Evolutionary conservation across 2,329 filamentous ascomycete species (phyloP).

Genomic region (Arthrobotrys musiformis): DNA sequence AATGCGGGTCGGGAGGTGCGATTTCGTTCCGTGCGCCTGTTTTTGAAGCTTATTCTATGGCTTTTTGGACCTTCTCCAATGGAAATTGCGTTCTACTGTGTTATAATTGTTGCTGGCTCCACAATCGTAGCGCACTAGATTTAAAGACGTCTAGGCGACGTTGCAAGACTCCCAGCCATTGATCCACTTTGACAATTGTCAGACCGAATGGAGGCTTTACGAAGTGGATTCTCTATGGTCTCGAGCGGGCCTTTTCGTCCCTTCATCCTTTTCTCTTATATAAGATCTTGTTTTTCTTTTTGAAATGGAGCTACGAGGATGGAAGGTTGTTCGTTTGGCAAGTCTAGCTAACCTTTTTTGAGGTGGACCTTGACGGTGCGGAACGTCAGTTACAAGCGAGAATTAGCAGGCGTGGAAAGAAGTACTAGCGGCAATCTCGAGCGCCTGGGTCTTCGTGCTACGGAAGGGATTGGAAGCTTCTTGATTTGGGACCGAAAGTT

Average conservation of each 20-base stretch:
- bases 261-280: too few species aligned
- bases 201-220: too few species aligned
- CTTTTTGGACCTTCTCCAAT: neutral
- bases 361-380: conserved; percentile 1
- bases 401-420: conserved; percentile 18
- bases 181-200: neutral
- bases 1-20: conserved; percentile 28
- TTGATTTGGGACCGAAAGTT: neutral
- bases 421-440: neutral
- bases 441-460: neutral
- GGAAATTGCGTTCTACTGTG: neutral
- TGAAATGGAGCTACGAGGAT: neutral
- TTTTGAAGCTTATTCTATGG: neutral
- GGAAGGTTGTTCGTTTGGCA: neutral
- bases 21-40: conserved; percentile 9
- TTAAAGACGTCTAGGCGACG: too few species aligned
- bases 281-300: too few species aligned
- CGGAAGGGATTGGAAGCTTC: neutral
- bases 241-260: too few species aligned
- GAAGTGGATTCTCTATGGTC: too few species aligned
- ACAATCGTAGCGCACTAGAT: too few species aligned
- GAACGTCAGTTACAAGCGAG: conserved; percentile 29
- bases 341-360: conserved; percentile 6
- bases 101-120: too few species aligned
- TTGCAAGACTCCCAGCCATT: neutral